Evolutionary conservation across 2,329 filamentous ascomycete genomes (phyloP), one percentile per base, ranked within the genome.

Genomic region (Trichoderma afroharzianum): DNA sequence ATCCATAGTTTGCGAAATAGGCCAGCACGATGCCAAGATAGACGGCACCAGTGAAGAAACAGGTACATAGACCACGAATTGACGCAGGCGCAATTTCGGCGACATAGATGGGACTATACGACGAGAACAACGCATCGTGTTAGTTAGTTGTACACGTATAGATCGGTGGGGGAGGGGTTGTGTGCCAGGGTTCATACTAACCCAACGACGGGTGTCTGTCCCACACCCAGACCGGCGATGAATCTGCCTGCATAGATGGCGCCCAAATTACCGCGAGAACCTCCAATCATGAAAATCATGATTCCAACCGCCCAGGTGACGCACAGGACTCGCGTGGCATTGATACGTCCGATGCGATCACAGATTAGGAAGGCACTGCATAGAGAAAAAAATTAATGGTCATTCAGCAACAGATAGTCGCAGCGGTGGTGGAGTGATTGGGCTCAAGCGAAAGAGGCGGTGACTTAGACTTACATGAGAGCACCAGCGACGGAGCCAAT

Each of bases 1-100:
- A 84, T 71, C 90, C 90, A 77, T 90, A 92, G 79, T 90, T 92
- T 72, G 91, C 88, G 76, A 94, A 95, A 82, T 94, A 95, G 9
- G 91, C 92, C 18, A 95, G 84, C 76, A 95, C 91, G 73, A 94
- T 93, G 28, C 92, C 93, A 68, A 93, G 81, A 77, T 95, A 95
- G 26, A 95, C 92, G 63, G 82, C 81, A 4, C 83, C 83, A 9
- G 82, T 84, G 76, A 84, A 84, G 76, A 83, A 80, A 72, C 82
- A 91, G 2, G 92, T 93, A 77, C 91, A 94, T 26, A 95, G 87
- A 74, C 93, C 92, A 69, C 92, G 88, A 72, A 93, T 85, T 1
- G 89, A 87, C 2, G 90, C 88, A 0, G 92, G 91, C 0, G 91
- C 87, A 50, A 92, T 90, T 80, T 94, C 92, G 5, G 91, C 90